Base-by-base conservation (phyloP, 169 alveolate genomes). In the Cystoisospora suis region DNA sequence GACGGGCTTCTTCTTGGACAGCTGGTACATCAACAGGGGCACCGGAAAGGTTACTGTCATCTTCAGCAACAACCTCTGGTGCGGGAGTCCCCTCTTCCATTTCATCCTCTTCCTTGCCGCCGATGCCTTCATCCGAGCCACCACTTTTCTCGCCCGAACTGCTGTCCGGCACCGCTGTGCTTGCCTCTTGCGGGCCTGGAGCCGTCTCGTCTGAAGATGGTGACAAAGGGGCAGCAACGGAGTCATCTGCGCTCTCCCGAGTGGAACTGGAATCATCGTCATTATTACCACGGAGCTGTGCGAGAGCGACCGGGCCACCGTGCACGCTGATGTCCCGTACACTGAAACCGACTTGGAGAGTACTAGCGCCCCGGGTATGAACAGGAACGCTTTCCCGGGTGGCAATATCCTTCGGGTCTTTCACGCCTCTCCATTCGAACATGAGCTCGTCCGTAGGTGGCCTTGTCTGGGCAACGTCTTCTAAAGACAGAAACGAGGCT, bases 371-470 rank as follows among this genome's bases (percentile, higher is more conserved):
- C 27, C 23, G 46, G 42, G 15, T 3, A 7, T 6, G 29, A 15
- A 17, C 83, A 29, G 9, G 40, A 29, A 36, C 83, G 27, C 59
- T 47, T n/a, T 36, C 44, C 32, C 56, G n/a, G n/a, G n/a, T 36
- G 27, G 83, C 83, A 7, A 72, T 72, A 4, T 6, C 12, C 56
- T 15, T 32, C 40, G 83, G 83, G 56, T 72, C 56, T 20, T 17
- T 1, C 47, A 72, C 83, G 32, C 32, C 32, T 38, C 27, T 72
- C 83, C 83, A 72, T 20, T 72, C 83, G 58, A 72, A 72, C 83
- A 72, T 72, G 45, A 72, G 0, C 36, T 72, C 83, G 32, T 72
- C 83, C 29, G 56, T 20, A 4, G 83, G 83, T 3, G 83, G 83
- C 27, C 9, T 9, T 72, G 44, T 56, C 0, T 38, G 36, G 20